Evolutionary conservation across 148 eudicot species (phyloP), one percentile per base, ranked within the genome.

Genomic region (Cornus suecica): DNA sequence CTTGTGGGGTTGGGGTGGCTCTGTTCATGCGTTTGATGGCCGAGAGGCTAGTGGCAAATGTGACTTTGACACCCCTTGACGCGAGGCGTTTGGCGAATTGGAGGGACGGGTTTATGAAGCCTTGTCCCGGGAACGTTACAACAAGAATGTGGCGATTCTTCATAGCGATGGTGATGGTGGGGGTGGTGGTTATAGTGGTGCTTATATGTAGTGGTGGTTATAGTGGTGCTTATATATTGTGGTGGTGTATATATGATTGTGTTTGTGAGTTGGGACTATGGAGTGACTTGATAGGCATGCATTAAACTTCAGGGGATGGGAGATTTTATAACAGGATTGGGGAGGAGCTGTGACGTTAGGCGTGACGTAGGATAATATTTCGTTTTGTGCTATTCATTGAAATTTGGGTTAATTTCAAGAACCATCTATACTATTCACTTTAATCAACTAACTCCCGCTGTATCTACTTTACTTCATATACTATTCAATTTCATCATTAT

Each of bases 91-190:
- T 86, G 77, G 90, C 85, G 27, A 88, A 77, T 62, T 88, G 90
- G 37, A 90, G 80, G 32, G 85, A 58, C 7, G 94, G 91, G 65
- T 90, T 90, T 41, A 86, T 74, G 76, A 88, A 90, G 79, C 94
- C 88, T 79, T 88, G 94, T 0, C 74, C 75, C 0, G 86, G 80
- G 31, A 71, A 70, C 9, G 76, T 69, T 11, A 74, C 18, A 26
- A 89, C 41, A 42, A 86, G 82, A 62, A 86, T 63, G 73, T 86
- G 91, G 58, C 25, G 75, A 5, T 54, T 18, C 26, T 68, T 67
- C 66, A 70, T 71, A n/a, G n/a, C n/a, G n/a, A n/a, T n/a, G n/a
- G n/a, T n/a, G n/a, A n/a, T n/a, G n/a, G n/a, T n/a, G n/a, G n/a
- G n/a, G n/a, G n/a, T n/a, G n/a, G n/a, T n/a, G n/a, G n/a, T n/a